Percentiles rank a stretch among this genome's conserved stretches.
Conservation (phyloP, 2,329 filamentous ascomycete species). For the Penicillium olsonii region DNA sequence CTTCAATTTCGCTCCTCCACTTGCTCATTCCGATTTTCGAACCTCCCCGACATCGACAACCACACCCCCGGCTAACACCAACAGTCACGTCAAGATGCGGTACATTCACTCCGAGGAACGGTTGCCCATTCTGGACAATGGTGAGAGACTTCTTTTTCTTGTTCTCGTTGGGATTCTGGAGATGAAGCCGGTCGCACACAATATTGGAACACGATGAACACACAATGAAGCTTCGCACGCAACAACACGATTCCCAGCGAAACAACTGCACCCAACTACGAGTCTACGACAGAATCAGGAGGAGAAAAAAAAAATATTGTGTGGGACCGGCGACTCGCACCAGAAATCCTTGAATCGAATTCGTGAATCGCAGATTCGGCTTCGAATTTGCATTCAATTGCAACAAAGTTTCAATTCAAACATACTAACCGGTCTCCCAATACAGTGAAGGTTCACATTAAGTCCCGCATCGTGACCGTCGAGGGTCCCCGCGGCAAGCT, state of each 20-base stretch:
- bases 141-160: constrained; percentile 59
- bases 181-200: constrained; percentile 17
- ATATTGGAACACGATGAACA: constrained; percentile 7
- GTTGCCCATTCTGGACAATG: constrained; percentile 93
- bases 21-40: constrained; percentile 41
- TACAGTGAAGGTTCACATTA: constrained; percentile 96
- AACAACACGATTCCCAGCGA: constrained; percentile 1
- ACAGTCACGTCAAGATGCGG: constrained; percentile 78
- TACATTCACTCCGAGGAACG: constrained; percentile 99
- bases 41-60: constrained; percentile 43
- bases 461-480: constrained; percentile 93
- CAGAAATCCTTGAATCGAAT: constrained; percentile 9
- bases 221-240: background rate
- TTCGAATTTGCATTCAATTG: background rate
- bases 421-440: constrained; percentile 31
- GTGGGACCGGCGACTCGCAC: constrained; percentile 11
- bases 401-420: constrained; percentile 6
- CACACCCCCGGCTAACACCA: constrained; percentile 42
- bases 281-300: background rate
- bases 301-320: constrained; percentile 5
- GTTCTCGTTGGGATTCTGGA: constrained; percentile 16
- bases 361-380: background rate
- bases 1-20: constrained; percentile 44
- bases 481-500: constrained; percentile 98
- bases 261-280: background rate